A percentile compares a stretch with the other conserved stretches of the same genome.
Conservation (phyloP, 2,329 filamentous ascomycete genomes). For the Aspergillaceae sp. region DNA sequence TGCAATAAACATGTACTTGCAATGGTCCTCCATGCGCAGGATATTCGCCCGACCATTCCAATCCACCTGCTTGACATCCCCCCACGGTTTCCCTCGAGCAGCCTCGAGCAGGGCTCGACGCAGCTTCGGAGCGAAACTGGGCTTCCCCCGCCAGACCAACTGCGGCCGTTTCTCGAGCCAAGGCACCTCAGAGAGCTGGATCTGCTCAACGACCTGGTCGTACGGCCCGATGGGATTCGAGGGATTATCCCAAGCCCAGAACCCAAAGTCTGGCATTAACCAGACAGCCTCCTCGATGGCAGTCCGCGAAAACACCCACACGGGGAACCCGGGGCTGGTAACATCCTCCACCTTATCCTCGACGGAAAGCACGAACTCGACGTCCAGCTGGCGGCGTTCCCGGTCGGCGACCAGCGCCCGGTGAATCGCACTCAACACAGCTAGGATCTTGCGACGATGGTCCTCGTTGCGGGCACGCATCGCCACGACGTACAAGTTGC, state of each 20-base stretch:
- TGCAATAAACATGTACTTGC: slow-evolving; percentile 45
- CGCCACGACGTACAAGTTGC: slow-evolving; percentile 25
- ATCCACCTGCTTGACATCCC: slow-evolving; percentile 37
- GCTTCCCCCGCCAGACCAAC: slow-evolving; percentile 44
- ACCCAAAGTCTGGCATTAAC: slow-evolving; percentile 47
- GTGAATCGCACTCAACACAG: slow-evolving; percentile 41
- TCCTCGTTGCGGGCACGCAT: slow-evolving; percentile 26
- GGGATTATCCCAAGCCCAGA: slow-evolving; percentile 41
- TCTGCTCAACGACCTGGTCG: slow-evolving; percentile 27
- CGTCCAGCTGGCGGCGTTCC: slow-evolving; percentile 26
- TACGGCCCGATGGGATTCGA: slow-evolving; percentile 28
- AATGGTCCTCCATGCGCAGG: slow-evolving; percentile 44
- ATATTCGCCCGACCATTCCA: slow-evolving; percentile 36
- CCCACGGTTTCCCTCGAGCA: slow-evolving; percentile 37
- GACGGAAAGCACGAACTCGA: slow-evolving; percentile 41
- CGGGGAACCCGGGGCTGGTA: slow-evolving; percentile 22
- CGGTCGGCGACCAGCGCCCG: slow-evolving; percentile 38
- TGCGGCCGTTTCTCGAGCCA: slow-evolving; percentile 33
- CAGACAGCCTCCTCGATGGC: slow-evolving; percentile 36
- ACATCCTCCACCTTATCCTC: slow-evolving; percentile 39
- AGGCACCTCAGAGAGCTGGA: slow-evolving; percentile 18
- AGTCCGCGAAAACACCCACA: slow-evolving; percentile 38
- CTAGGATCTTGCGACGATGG: slow-evolving; percentile 31
- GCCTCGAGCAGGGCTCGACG: slow-evolving; percentile 33
- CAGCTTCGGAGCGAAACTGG: slow-evolving; percentile 34